Evolutionary conservation across 768 basidiomycete genomes (phyloP), one percentile per base, ranked within the genome.

Genomic region (Collybia mongolica): DNA sequence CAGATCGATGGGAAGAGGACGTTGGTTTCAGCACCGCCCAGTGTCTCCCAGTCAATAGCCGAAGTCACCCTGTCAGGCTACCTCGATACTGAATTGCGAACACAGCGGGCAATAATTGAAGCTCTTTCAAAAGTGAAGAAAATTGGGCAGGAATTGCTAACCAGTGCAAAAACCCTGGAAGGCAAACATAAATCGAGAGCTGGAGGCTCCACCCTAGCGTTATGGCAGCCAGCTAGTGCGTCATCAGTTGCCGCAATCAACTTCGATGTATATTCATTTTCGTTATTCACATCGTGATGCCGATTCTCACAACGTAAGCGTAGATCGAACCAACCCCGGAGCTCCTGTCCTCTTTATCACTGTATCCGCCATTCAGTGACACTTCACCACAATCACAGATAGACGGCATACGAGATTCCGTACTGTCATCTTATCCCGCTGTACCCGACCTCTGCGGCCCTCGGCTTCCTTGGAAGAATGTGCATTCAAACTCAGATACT

Each of bases 381-480:
- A 35, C 22, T 7, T 35, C 45, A 0, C 23, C 70, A 0, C 64
- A 67, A 36, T 45, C 48, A 2, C 62, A 58, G 5, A 67, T 72
- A 12, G 61, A 62, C 17, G 47, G 63, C 18, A 66, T 71, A 5
- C 65, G 70, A 15, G 49, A 49, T 1, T 36, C 24, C 5, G 20
- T 66, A 15, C 54, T 70, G 6, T 62, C 71, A 0, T 44, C 57
- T 6, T 71, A 68, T 40, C 71, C 69, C 1, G 32, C 54, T 2
- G 24, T 65, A 2, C 59, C 65, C 2, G 57, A 66, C 38, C 42
- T 53, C 6, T 32, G 39, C n/a, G 46, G 49, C 14, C 45, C 50
- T 5, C 47, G 53, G 28, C 51, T 51, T 11, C 40, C 57, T 1
- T 39, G 48, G 3, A 43, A 47, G 20, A 6, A 41, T 22, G 43